Conservation (phyloP, 1,284 basidiomycete genomes). For the Malassezia slooffiae region DNA sequence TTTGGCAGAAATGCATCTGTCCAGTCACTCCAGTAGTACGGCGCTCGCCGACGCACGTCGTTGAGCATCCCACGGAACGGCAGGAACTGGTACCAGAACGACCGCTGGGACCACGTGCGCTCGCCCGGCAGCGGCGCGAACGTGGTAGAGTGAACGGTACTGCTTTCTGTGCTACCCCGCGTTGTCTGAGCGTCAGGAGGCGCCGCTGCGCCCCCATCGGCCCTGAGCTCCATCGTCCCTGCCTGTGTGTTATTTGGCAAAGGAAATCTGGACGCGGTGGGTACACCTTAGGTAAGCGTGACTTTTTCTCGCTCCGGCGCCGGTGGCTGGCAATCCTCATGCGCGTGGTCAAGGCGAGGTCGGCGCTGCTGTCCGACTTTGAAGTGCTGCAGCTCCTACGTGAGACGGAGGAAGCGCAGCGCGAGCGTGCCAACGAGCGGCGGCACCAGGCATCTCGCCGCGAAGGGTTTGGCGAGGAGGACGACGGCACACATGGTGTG, state of each 20-base stretch:
- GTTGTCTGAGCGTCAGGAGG: no score
- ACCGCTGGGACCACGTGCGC: slow-evolving; percentile 39
- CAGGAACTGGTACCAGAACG: slow-evolving; percentile 34
- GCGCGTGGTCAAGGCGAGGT: slow-evolving; percentile 65
- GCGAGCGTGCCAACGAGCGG: slow-evolving; percentile 56
- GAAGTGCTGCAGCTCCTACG: slow-evolving; percentile 72
- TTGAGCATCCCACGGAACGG: slow-evolving; percentile 63
- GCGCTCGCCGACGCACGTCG: slow-evolving; percentile 65
- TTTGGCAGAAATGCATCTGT: slow-evolving; percentile 21
- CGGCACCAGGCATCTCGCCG: not conserved
- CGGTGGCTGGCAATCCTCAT: no score
- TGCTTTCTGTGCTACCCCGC: no score
- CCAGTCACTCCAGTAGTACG: slow-evolving; percentile 54
- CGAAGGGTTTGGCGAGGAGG: slow-evolving; percentile 20
- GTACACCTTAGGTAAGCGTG: no score
- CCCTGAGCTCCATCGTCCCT: no score
- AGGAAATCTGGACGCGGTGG: no score
- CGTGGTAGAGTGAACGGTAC: no score
- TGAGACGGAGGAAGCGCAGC: slow-evolving; percentile 62
- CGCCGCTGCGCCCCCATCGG: no score
- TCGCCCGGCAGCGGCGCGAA: no score
- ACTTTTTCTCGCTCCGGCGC: no score
- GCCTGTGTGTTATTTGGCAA: no score
- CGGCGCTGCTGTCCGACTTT: slow-evolving; percentile 70
- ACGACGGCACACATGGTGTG: slow-evolving; percentile 16